Evolutionary conservation across 1,139 yeast genomes (phyloP), one percentile per base, ranked within the genome.

Genomic region (Yamadazyma epiphylla): DNA sequence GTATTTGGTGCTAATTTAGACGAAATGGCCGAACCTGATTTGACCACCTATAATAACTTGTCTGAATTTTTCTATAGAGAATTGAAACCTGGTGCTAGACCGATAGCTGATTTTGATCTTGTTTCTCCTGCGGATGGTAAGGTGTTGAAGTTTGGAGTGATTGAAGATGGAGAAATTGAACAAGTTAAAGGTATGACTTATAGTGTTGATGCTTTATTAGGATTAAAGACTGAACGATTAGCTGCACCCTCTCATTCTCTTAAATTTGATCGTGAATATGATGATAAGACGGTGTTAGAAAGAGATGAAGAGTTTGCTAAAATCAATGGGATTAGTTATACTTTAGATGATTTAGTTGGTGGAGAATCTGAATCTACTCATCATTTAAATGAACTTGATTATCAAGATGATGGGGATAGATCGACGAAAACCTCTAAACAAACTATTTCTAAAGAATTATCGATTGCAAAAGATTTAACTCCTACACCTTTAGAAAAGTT

Each of bases 101-200:
- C 96, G 2, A 62, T 91, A 22, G 84, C 78, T 31, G 71, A 72
- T 13, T 66, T 80, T 6, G 76, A 77, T 35, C 58, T 91, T 32
- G 94, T 83, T 6, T 81, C 94, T 22, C 99, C 99, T 3, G 80
- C 96, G 29, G 99, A 94, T 57, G 99, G 99, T 17, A 82, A 76
- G 43, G 82, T 94, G 6, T 64, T 94, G 38, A 89, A 87, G 46
- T 73, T 86, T 43, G 99, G 99, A 25, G 65, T 77, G 16, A 87
- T 89, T 31, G 82, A 80, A 35, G 70, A 80, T 43, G 94, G 95
- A 24, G 86, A 83, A 46, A 88, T 94, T 37, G 97, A 91, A 58
- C 97, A 91, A 55, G 97, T 94, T 28, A 94, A 94, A 60, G 99
- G 98, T 6, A 77, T 91, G 74, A 86, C 95, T 0, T 94, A 94